Percentiles rank a stretch among this genome's conserved stretches.
Conservation (phyloP, 2,329 filamentous ascomycete species). For the Conoideocrella luteorostrata region DNA sequence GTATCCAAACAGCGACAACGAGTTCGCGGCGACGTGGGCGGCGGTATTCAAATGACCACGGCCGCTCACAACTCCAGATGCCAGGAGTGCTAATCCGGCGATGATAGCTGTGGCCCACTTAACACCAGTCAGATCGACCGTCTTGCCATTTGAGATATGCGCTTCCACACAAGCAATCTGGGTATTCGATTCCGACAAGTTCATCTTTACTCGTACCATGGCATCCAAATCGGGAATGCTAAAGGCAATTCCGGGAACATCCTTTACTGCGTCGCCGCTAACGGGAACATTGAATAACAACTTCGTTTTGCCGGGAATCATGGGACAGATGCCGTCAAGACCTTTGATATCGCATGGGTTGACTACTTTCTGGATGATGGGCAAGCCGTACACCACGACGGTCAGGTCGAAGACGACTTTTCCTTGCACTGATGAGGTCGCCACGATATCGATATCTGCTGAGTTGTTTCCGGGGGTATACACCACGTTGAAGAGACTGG, state of each 20-base stretch:
- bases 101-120: slow-evolving; percentile 86
- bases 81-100: slow-evolving; percentile 71
- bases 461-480: slow-evolving; percentile 66
- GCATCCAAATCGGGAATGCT: slow-evolving; percentile 86
- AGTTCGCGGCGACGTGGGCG: slow-evolving; percentile 86
- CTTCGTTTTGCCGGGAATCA: slow-evolving; percentile 76
- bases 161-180: slow-evolving; percentile 82
- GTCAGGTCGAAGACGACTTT: slow-evolving; percentile 54
- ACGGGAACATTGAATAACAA: slow-evolving; percentile 63
- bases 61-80: slow-evolving; percentile 81
- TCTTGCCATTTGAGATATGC: slow-evolving; percentile 81
- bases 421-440: slow-evolving; percentile 68
- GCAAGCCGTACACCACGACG: slow-evolving; percentile 46
- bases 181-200: slow-evolving; percentile 51
- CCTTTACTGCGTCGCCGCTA: slow-evolving; percentile 44
- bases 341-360: slow-evolving; percentile 62
- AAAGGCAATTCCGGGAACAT: slow-evolving; percentile 78
- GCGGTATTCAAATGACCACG: slow-evolving; percentile 92
- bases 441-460: slow-evolving; percentile 64
- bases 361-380: slow-evolving; percentile 55
- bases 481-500: slow-evolving; percentile 74
- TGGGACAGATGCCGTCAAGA: slow-evolving; percentile 75
- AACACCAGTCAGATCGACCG: slow-evolving; percentile 78
- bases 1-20: slow-evolving; percentile 83
- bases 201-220: slow-evolving; percentile 73